Percentiles rank a stretch among this genome's conserved stretches.
phyloP scores from a whole-genome alignment of 2,329 filamentous ascomycete genomes.

The Verticillium tricorpus region DNA sequence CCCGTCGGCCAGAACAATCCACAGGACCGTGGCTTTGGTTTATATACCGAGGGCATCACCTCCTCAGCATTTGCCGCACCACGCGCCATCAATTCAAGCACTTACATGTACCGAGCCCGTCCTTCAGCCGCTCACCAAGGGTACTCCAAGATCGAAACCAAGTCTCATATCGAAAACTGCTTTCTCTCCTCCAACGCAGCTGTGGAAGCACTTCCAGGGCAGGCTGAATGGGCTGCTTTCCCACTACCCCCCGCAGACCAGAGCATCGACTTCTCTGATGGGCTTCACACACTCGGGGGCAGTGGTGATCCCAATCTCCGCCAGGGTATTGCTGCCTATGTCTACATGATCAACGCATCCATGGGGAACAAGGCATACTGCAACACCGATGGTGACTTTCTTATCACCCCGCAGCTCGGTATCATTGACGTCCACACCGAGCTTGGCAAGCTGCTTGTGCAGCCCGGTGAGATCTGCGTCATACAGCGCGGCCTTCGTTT shows the following conservation, averaged over 20 bases:
- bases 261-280: conserved; percentile 37
- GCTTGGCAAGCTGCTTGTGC: conserved; percentile 54
- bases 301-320: conserved; percentile 45
- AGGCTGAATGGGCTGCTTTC: background rate
- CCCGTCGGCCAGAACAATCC: conserved; percentile 41
- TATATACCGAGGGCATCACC: conserved; percentile 40
- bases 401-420: conserved; percentile 60
- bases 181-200: conserved; percentile 20
- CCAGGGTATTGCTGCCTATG: conserved; percentile 43
- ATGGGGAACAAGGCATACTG: conserved; percentile 42
- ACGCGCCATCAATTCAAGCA: conserved; percentile 23
- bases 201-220: background rate
- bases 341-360: conserved; percentile 40
- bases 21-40: conserved; percentile 29
- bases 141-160: background rate
- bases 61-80: conserved; percentile 27
- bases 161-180: conserved; percentile 18
- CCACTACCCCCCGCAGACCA: background rate
- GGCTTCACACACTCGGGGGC: conserved; percentile 43
- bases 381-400: conserved; percentile 59
- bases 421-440: conserved; percentile 63
- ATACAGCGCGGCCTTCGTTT: conserved; percentile 61
- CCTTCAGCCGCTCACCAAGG: conserved; percentile 26
- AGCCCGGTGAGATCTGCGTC: conserved; percentile 60
- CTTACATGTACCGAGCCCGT: conserved; percentile 22